Conservation (phyloP, 2,329 filamentous ascomycete species). For the Penicillium carneum region DNA sequence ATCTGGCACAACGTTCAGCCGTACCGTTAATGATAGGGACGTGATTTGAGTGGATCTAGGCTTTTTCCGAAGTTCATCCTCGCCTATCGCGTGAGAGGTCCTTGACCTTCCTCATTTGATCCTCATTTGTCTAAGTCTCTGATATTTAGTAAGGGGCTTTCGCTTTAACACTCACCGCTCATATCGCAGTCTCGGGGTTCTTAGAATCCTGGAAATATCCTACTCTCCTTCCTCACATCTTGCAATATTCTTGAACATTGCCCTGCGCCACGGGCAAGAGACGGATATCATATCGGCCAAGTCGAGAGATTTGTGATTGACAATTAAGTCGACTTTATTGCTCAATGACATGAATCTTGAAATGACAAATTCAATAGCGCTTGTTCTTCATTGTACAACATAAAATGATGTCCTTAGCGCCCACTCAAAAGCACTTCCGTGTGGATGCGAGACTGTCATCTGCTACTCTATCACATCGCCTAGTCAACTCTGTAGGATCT, state of each 20-base stretch:
- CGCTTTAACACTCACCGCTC: background rate
- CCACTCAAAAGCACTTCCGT: background rate
- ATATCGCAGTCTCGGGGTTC: background rate
- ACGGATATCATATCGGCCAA: background rate
- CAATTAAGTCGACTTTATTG: background rate
- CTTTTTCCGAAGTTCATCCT: conserved; percentile 15
- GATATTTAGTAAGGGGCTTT: background rate
- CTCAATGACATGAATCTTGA: background rate
- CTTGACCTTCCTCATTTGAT: background rate
- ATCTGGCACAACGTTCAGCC: background rate
- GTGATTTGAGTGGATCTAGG: conserved; percentile 7
- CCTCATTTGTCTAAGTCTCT: background rate
- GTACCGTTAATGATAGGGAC: conserved; percentile 7
- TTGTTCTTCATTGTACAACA: no score
- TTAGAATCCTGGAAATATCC: background rate
- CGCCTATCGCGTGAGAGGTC: conserved; percentile 1
- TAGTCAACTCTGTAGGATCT: background rate
- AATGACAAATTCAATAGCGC: background rate
- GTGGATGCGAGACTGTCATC: background rate
- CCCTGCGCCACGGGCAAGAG: background rate
- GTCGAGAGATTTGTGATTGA: background rate
- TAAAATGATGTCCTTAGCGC: background rate
- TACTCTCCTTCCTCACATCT: background rate
- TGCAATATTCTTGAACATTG: background rate
- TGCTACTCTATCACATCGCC: conserved; percentile 1